Evolutionary conservation across 352 stramenopile genomes (phyloP).

Genomic region (Globisporangium radiosum): DNA sequence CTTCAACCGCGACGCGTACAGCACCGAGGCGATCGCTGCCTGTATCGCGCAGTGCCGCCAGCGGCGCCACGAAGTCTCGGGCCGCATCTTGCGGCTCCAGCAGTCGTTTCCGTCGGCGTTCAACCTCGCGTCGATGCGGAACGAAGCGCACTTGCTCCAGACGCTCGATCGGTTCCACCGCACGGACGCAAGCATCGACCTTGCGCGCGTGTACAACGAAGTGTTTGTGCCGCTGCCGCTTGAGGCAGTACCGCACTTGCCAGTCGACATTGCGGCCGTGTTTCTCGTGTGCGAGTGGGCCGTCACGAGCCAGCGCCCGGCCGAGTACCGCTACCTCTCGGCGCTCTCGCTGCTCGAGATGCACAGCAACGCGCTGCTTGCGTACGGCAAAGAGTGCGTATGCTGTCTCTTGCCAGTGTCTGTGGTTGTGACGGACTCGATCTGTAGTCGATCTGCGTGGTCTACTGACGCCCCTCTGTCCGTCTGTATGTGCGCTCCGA

Average conservation of each 20-base stretch:
- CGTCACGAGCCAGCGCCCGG: constrained; percentile 69
- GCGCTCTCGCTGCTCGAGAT: constrained; percentile 76
- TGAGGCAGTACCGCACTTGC: constrained; percentile 27
- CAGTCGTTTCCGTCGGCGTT: constrained; percentile 29
- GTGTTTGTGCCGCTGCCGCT: constrained; percentile 49
- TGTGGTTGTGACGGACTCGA: not conserved
- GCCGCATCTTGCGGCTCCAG: constrained; percentile 63
- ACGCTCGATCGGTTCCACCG: constrained; percentile 78
- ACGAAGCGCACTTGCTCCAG: constrained; percentile 74
- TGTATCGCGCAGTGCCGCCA: constrained; percentile 44
- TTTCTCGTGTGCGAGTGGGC: constrained; percentile 82
- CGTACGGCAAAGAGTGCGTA: constrained; percentile 53
- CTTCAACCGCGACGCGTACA: constrained; percentile 53
- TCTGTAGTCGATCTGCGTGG: not conserved
- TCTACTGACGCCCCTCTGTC: not conserved
- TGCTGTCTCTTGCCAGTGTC: not conserved
- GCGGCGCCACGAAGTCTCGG: constrained; percentile 48
- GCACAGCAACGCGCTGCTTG: constrained; percentile 59
- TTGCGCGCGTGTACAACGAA: constrained; percentile 67
- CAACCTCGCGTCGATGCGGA: constrained; percentile 38
- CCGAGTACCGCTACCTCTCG: constrained; percentile 79
- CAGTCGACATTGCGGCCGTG: constrained; percentile 63
- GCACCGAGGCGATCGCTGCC: constrained; percentile 34
- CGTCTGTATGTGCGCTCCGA: not conserved
- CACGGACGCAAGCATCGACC: constrained; percentile 60